Conservation (phyloP, 805 yeast genomes). For the Suhomyces vadensis region DNA sequence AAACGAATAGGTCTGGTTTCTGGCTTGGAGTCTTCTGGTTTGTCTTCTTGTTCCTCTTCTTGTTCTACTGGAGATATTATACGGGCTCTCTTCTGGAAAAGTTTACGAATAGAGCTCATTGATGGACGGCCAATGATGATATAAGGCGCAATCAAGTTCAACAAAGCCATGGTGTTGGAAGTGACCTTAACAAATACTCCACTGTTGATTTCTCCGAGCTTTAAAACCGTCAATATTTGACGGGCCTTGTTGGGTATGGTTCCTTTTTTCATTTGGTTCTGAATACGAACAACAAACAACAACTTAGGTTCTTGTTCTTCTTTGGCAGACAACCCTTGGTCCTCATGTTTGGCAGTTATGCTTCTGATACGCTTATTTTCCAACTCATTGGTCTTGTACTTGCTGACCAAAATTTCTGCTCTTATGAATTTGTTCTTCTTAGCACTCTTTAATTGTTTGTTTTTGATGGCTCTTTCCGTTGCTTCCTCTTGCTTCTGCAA, state of each 20-base stretch:
- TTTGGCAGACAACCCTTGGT: slow-evolving; percentile 18
- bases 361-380: slow-evolving; percentile 69
- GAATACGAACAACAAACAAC: slow-evolving; percentile 65
- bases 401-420: slow-evolving; percentile 73
- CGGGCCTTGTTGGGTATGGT: slow-evolving; percentile 65
- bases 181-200: slow-evolving; percentile 74
- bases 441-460: slow-evolving; percentile 41
- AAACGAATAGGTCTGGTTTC: slow-evolving; percentile 38
- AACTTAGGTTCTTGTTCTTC: slow-evolving; percentile 37
- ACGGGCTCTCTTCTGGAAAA: slow-evolving; percentile 76
- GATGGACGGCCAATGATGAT: slow-evolving; percentile 74
- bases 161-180: slow-evolving; percentile 56
- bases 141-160: slow-evolving; percentile 71
- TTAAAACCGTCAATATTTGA: slow-evolving; percentile 58
- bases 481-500: slow-evolving; percentile 71
- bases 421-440: slow-evolving; percentile 60
- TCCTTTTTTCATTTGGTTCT: slow-evolving; percentile 59
- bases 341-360: slow-evolving; percentile 52
- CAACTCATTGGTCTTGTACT: slow-evolving; percentile 62
- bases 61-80: slow-evolving; percentile 38
- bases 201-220: slow-evolving; percentile 59
- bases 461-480: slow-evolving; percentile 48
- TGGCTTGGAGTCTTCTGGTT: slow-evolving; percentile 27
- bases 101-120: slow-evolving; percentile 66
- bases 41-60: slow-evolving; percentile 12